These are phyloP conservation scores for Tausonia pullulans DNA, from an alignment of 1,284 basidiomycete genomes.

Conservation along the genomic window DNA sequence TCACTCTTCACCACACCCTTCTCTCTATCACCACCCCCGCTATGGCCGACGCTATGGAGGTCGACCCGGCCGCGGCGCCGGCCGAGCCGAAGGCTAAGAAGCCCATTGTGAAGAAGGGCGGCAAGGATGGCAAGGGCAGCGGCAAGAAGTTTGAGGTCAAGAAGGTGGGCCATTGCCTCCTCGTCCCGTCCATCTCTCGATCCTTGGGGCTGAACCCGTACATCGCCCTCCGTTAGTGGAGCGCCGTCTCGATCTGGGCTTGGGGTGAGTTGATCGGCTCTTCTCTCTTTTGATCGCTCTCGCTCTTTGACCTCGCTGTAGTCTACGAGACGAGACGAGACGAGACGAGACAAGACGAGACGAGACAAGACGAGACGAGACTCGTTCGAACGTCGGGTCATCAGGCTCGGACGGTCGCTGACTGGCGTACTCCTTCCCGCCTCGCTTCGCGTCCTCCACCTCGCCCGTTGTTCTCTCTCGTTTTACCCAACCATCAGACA, in stretches of 20 bases:
- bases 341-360: too few relatives aligned
- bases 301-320: too few relatives aligned
- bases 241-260: slow-evolving; percentile 89
- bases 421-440: neutral
- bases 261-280: slow-evolving; percentile 57
- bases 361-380: too few relatives aligned
- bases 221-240: slow-evolving; percentile 55
- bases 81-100: slow-evolving; percentile 30
- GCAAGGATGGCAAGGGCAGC: slow-evolving; percentile 6
- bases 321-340: too few relatives aligned
- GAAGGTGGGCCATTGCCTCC: slow-evolving; percentile 50
- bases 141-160: slow-evolving; percentile 67
- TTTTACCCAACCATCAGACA: slow-evolving; percentile 44
- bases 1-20: neutral
- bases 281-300: neutral
- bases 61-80: slow-evolving; percentile 31
- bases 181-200: neutral
- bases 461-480: neutral
- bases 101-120: slow-evolving; percentile 38
- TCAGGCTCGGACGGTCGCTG: too few relatives aligned
- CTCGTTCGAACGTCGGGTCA: neutral
- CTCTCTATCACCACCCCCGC: slow-evolving; percentile 30
- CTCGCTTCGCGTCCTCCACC: neutral
- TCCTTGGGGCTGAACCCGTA: neutral
- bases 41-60: slow-evolving; percentile 62